A percentile compares a stretch with the other conserved stretches of the same genome.
Evolutionary conservation across 257 asterid genomes (phyloP).

Genomic region (Ballota nigra): DNA sequence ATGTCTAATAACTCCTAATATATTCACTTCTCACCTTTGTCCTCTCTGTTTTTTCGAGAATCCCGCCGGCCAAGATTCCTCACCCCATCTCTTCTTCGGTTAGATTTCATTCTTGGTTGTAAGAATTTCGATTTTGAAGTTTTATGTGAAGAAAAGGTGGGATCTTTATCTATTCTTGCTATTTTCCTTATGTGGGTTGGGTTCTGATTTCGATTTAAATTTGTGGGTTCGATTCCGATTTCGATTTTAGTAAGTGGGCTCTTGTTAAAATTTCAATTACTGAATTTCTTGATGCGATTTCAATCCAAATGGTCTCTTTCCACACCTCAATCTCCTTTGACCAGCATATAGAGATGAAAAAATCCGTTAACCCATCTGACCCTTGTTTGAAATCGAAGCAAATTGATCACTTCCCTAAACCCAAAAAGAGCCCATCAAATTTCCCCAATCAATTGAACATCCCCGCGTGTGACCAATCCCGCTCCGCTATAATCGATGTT

Average conservation of each 20-base stretch:
- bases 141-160: constrained; percentile 6
- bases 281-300: constrained; percentile 26
- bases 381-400: constrained; percentile 53
- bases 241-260: constrained; percentile 30
- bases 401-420: constrained; percentile 50
- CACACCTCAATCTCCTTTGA: constrained; percentile 50
- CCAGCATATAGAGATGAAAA: constrained; percentile 58
- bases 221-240: constrained; percentile 29
- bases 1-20: constrained; percentile 6
- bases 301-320: constrained; percentile 76
- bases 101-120: neutral
- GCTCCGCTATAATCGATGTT: constrained; percentile 64
- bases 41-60: constrained; percentile 20
- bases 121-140: neutral
- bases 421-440: constrained; percentile 21
- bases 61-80: constrained; percentile 27
- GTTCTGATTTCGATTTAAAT: constrained; percentile 24
- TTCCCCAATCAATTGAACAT: constrained; percentile 47
- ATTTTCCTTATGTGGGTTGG: constrained; percentile 29
- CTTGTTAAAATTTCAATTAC: constrained; percentile 37
- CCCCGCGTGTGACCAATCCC: constrained; percentile 70
- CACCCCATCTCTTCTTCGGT: neutral
- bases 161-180: neutral
- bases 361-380: constrained; percentile 51
- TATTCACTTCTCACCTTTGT: constrained; percentile 23